These are phyloP conservation scores for Dryas drummondii DNA, from an alignment of 306 rosid species.

Conservation along the genomic window DNA sequence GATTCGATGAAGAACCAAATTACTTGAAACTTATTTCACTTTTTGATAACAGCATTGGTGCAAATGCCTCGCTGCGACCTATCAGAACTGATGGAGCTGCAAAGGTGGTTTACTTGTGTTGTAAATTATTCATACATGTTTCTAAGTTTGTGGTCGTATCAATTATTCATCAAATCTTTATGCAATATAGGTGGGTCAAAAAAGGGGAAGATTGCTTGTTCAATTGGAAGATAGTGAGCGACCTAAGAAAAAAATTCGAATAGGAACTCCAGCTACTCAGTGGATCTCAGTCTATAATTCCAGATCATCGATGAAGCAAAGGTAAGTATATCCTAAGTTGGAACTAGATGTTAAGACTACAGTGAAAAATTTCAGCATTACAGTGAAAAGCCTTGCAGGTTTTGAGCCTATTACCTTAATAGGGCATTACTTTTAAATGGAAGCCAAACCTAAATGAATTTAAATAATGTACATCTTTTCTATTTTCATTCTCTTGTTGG, in stretches of 20 bases:
- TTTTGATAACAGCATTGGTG: slow-evolving; percentile 28
- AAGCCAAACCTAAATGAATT: not conserved
- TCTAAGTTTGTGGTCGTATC: not conserved
- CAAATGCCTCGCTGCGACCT: slow-evolving; percentile 35
- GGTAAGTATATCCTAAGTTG: slow-evolving; percentile 12
- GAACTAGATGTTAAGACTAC: not conserved
- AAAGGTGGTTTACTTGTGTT: slow-evolving; percentile 24
- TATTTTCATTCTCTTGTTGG: not conserved
- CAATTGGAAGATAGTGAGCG: slow-evolving; percentile 27
- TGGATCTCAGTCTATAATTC: slow-evolving; percentile 42
- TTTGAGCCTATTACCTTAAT: not conserved
- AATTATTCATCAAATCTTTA: not conserved
- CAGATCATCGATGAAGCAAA: slow-evolving; percentile 41
- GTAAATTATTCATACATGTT: not conserved
- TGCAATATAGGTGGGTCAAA: slow-evolving; percentile 34
- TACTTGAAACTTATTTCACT: slow-evolving; percentile 35
- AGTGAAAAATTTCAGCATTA: not conserved
- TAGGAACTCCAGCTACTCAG: slow-evolving; percentile 35
- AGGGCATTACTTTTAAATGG: not conserved
- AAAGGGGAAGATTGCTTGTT: slow-evolving; percentile 33
- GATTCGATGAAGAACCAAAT: slow-evolving; percentile 41
- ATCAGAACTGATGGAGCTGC: slow-evolving; percentile 39
- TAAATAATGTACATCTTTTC: not conserved
- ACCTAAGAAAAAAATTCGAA: slow-evolving; percentile 35
- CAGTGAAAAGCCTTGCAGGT: not conserved